phyloP scores from a whole-genome alignment of 2,329 filamentous ascomycete genomes.

The Colletotrichum musae region DNA sequence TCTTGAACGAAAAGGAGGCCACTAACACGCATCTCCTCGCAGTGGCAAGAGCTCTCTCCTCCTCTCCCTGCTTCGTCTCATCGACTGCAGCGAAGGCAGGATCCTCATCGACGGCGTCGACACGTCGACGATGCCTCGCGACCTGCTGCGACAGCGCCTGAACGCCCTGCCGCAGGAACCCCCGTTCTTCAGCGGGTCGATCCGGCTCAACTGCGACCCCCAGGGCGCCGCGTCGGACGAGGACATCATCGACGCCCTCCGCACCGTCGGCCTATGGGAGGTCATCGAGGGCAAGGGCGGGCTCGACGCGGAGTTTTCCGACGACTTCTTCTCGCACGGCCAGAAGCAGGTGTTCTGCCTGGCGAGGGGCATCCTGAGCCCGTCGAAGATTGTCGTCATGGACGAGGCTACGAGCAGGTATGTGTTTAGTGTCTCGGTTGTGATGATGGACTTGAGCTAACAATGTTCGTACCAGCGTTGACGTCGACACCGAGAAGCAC shows the following conservation, averaged over 20 bases:
- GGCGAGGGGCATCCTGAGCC: background rate
- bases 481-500: background rate
- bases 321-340: background rate
- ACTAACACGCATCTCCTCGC: too few relatives aligned
- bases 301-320: background rate
- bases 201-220: background rate
- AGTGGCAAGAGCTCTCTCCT: too few relatives aligned
- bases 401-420: slow-evolving; percentile 19
- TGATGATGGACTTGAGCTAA: background rate
- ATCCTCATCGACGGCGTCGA: background rate
- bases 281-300: background rate
- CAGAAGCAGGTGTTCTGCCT: slow-evolving; percentile 8
- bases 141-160: background rate
- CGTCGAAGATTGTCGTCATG: slow-evolving; percentile 5
- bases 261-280: background rate
- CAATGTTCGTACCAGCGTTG: background rate
- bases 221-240: background rate
- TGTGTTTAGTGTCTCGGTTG: background rate
- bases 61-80: background rate
- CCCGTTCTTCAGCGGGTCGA: background rate
- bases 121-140: too few relatives aligned
- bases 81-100: too few relatives aligned
- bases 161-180: slow-evolving; percentile 4
- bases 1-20: too few relatives aligned
- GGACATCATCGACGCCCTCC: background rate